Conservation (phyloP, 139 green algal species). For the Yamagishiella unicocca region DNA sequence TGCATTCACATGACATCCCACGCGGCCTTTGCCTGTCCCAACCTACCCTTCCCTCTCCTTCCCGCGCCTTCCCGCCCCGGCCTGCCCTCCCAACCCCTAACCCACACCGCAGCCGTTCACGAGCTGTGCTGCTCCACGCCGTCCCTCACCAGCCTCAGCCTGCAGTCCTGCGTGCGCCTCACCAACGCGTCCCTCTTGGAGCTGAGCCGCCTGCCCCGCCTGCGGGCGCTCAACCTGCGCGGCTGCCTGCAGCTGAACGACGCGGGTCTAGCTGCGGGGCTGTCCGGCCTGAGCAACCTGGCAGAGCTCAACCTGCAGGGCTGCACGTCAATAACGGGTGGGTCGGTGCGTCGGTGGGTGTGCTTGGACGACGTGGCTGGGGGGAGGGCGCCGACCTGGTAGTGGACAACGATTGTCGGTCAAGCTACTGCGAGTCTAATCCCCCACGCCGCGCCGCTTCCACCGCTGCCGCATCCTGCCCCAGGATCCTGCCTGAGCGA, state of each 20-base stretch:
- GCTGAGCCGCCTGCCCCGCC: constrained; percentile 4
- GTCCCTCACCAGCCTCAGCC: constrained; percentile 22
- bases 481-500: constrained; percentile 20
- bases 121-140: neutral
- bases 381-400: no score
- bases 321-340: constrained; percentile 49
- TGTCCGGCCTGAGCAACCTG: constrained; percentile 44
- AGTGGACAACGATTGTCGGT: neutral
- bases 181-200: constrained; percentile 2
- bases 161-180: constrained; percentile 48
- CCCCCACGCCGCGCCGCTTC: neutral
- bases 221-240: constrained; percentile 41
- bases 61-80: no score
- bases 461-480: neutral
- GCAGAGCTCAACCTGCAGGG: constrained; percentile 60
- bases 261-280: constrained; percentile 41
- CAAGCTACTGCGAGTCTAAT: neutral
- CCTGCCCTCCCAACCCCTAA: neutral
- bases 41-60: no score
- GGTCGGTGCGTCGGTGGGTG: neutral
- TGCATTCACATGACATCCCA: neutral
- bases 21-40: no score
- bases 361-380: neutral
- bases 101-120: constrained; percentile 27
- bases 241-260: constrained; percentile 57